A percentile compares a stretch with the other conserved stretches of the same genome.
These are phyloP conservation scores for Przewalskia tangutica DNA, from an alignment of 257 asterid genomes.

Conservation along the genomic window DNA sequence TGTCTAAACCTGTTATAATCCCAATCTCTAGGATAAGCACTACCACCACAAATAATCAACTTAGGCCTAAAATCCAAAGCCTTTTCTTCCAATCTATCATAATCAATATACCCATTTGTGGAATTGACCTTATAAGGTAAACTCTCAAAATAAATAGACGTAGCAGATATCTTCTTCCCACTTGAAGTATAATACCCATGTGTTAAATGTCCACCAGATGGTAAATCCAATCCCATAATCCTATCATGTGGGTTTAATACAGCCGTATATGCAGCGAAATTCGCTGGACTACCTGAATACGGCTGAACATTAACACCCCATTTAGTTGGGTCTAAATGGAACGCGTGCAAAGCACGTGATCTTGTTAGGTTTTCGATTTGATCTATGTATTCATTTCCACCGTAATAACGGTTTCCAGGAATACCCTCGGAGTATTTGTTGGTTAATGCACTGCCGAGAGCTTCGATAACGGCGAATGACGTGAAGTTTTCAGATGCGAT, in stretches of 20 bases:
- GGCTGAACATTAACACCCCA: conserved; percentile 55
- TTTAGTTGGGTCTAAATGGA: conserved; percentile 31
- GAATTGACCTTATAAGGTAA: conserved; percentile 87
- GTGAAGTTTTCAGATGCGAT: conserved; percentile 86
- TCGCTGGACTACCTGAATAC: conserved; percentile 41
- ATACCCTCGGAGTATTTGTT: conserved; percentile 95
- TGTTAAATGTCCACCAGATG: conserved; percentile 77
- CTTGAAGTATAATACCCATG: conserved; percentile 71
- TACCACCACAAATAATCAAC: conserved; percentile 82
- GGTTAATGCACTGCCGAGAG: conserved; percentile 88
- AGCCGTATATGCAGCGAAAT: conserved; percentile 76
- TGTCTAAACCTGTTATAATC: conserved; percentile 44
- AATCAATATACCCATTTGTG: conserved; percentile 74
- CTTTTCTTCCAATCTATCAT: conserved; percentile 61
- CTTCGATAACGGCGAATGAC: conserved; percentile 86
- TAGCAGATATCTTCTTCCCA: conserved; percentile 94
- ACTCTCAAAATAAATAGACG: conserved; percentile 81
- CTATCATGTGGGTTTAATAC: conserved; percentile 70
- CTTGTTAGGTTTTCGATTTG: conserved; percentile 34
- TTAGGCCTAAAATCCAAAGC: conserved; percentile 86
- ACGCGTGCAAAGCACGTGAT: conserved; percentile 32
- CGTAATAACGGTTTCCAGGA: conserved; percentile 55
- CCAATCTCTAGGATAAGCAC: conserved; percentile 65
- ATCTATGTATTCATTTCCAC: conserved; percentile 38
- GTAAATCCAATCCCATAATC: conserved; percentile 79